phyloP scores from a whole-genome alignment of 1,284 basidiomycete species.

The Marasmius sp. region DNA sequence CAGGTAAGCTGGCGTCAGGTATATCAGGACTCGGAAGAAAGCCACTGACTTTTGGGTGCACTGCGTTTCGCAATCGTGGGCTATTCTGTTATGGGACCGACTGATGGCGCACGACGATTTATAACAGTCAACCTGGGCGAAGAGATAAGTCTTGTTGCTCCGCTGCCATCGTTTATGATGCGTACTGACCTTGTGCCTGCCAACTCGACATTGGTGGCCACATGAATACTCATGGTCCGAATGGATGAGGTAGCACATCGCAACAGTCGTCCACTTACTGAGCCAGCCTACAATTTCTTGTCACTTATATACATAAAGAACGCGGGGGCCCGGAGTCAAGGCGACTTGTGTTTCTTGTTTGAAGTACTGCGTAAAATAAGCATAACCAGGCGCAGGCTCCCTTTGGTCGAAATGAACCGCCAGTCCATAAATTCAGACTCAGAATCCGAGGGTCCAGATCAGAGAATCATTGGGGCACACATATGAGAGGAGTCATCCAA shows the following conservation, averaged over 20 bases:
- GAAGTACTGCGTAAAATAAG: too few relatives aligned
- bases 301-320: neutral
- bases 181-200: neutral
- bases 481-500: too few relatives aligned
- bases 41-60: neutral
- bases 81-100: neutral
- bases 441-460: too few relatives aligned
- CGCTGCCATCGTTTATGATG: neutral
- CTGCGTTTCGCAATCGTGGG: neutral
- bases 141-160: neutral
- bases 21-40: neutral
- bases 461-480: too few relatives aligned
- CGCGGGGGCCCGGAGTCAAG: neutral
- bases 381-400: too few relatives aligned
- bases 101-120: neutral
- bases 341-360: too few relatives aligned
- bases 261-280: neutral
- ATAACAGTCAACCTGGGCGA: neutral
- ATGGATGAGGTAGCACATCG: constrained; percentile 44
- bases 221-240: constrained; percentile 36
- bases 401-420: too few relatives aligned
- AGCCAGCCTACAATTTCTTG: neutral
- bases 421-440: too few relatives aligned
- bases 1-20: neutral
- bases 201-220: constrained; percentile 24